Evolutionary conservation across 805 yeast genomes (phyloP), one percentile per base, ranked within the genome.

Genomic region (Scheffersomyces stipitis): DNA sequence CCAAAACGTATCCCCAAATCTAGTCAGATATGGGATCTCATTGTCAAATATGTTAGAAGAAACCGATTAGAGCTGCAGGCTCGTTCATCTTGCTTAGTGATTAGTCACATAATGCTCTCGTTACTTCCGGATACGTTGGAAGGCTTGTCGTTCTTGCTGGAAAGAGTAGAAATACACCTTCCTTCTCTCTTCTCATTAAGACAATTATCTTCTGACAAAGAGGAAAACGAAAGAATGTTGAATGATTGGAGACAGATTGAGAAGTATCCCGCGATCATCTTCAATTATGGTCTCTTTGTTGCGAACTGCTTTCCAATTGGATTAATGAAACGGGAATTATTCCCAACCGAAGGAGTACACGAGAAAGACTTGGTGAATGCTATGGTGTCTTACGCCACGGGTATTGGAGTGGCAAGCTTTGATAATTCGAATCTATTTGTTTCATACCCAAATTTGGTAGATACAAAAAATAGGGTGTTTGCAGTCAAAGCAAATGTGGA

Each of bases 141-240:
- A 10, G 24, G 24, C 9, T 20, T 20, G 24, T 20, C 10, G 9
- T 20, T 20, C 24, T 20, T 7, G 7, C 24, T 7, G 10, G 24
- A 87, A 56, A 48, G 71, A 88, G 31, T 83, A 75, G 48, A 78
- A 80, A 44, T 88, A 81, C 65, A 86, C 69, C 41, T 83, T 75
- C 52, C 86, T 78, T 36, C 83, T 68, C 46, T 86, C 95, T n/a
- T n/a, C n/a, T n/a, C n/a, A n/a, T n/a, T n/a, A n/a, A n/a, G n/a
- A n/a, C n/a, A n/a, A n/a, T n/a, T n/a, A n/a, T n/a, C n/a, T n/a
- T n/a, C n/a, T n/a, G n/a, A n/a, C n/a, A 20, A 80, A 40, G 60
- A 87, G 95, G 46, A 73, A 74, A 18, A 47, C 58, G 24, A 20
- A 20, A 20, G 10, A 7, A 20, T 20, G 7, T 20, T 20, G 24